Evolutionary conservation across 2,329 filamentous ascomycete species (phyloP).

Genomic region (Cyclaneusma minus): DNA sequence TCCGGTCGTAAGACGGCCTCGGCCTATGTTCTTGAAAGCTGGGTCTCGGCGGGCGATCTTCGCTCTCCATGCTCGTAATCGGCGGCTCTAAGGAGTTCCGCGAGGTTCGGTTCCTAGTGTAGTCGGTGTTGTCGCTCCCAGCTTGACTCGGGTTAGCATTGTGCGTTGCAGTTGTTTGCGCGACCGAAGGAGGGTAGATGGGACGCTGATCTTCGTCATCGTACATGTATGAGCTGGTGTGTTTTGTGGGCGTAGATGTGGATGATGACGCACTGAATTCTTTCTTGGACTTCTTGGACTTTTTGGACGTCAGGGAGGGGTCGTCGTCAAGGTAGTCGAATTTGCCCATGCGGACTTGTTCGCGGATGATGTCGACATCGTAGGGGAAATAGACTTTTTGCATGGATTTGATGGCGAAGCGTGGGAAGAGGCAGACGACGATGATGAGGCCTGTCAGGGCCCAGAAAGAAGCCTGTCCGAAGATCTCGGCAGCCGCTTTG

Average conservation of each 20-base stretch:
- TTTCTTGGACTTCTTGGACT: slow-evolving; percentile 23
- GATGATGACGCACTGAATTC: slow-evolving; percentile 43
- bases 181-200: slow-evolving; percentile 85
- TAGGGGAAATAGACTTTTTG: slow-evolving; percentile 92
- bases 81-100: slow-evolving; percentile 42
- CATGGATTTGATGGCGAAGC: slow-evolving; percentile 71
- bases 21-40: slow-evolving; percentile 40
- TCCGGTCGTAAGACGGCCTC: slow-evolving; percentile 75
- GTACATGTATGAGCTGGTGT: slow-evolving; percentile 41
- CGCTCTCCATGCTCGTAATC: too few species aligned
- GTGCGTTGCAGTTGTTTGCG: slow-evolving; percentile 60
- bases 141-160: slow-evolving; percentile 71
- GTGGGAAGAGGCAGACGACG: slow-evolving; percentile 69
- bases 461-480: slow-evolving; percentile 76
- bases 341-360: slow-evolving; percentile 71
- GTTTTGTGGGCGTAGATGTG: slow-evolving; percentile 30
- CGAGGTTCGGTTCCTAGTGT: slow-evolving; percentile 51
- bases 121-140: slow-evolving; percentile 87
- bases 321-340: slow-evolving; percentile 53
- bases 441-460: slow-evolving; percentile 64
- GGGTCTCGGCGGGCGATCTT: slow-evolving; percentile 13
- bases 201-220: slow-evolving; percentile 79
- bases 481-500: slow-evolving; percentile 62
- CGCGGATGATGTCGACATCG: slow-evolving; percentile 90
- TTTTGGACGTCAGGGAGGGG: slow-evolving; percentile 3